Base-by-base conservation (phyloP, 805 yeast species). In the Yamadazyma ubonensis region DNA sequence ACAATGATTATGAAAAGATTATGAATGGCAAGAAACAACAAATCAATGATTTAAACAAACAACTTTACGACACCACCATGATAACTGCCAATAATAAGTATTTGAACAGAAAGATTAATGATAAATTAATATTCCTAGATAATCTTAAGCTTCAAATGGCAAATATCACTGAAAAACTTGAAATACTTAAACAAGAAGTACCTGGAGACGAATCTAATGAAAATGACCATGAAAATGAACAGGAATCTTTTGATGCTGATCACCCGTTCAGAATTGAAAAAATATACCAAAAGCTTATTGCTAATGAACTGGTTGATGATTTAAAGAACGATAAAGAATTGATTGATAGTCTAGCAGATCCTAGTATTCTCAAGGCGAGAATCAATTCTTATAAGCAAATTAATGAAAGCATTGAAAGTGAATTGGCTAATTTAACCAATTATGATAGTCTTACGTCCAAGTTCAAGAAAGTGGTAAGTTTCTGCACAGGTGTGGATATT, bases 401-500 rank as follows among this genome's bases (percentile, higher is more conserved):
- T 54, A 86, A 86, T 52, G 62, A 61, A 5, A 68, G 68, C 32
- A 67, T 93, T 42, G 66, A 71, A 23, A 55, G 59, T 2, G 73
- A 84, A 35, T 70, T 87, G 29, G 64, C 62, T 23, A 69, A 65
- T 7, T 71, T 89, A 46, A 71, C 52, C 27, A 67, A 69, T 50
- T 69, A 69, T 51, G 60, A 65, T 36, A 63, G 57, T 42, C 59
- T 69, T 42, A 67, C 73, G 12, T 58, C 68, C 14, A 91, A 91
- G 59, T 93, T 89, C 65, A 81, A 93, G 52, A 75, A 86, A 51
- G 96, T 91, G 12, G 89, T 91, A 26, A 80, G 96, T 19, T 70
- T 88, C 37, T 90, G 98, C 67, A 85, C 96, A 3, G 93, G 93
- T 18, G 91, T 88, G 19, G 89, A 81, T 33, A 86, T 84, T 39